Base-by-base conservation (phyloP, 2,329 filamentous ascomycete species). In the Ophioceras dolichostomum region DNA sequence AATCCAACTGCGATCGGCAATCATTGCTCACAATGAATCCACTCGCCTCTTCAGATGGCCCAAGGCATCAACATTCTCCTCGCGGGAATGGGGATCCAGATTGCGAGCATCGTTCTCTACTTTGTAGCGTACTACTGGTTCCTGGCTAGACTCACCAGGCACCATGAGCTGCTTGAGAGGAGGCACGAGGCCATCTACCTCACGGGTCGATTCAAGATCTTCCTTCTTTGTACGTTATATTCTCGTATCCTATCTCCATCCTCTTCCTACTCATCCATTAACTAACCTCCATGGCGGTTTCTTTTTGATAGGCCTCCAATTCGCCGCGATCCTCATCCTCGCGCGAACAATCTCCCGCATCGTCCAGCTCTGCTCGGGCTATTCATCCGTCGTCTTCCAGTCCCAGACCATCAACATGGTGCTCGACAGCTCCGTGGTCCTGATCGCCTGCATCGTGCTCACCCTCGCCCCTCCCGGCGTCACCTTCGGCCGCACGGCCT, bases 81-180 rank as follows among this genome's bases (percentile, higher is more conserved):
- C 6, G 58, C 53, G 2, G 68, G 67, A 7, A 45, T 72, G 10
- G 60, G 50, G 2, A 49, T 72, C 16, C 67, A 70, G 41, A 48
- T 61, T 3, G 39, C 52, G 5, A 55, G 60, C 4, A 49, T 71
- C 9, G 33, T 60, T 20, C 45, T 57, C 10, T 65, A 64, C 39
- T 50, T 61, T 14, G 49, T 46, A 16, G 51, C 53, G 38, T 62
- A 58, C 39, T 55, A 57, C 34, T 65, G 53, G 43, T 66, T 69
- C 30, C 56, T 57, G 12, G 45, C 61, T 24, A 52, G 53, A 26
- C 44, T 68, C 7, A 54, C 53, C 34, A 58, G 54, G 12, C 56
- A 57, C 13, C 54, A 52, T 24, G 54, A 59, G 21, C 45, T 49
- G 12, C 50, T 65, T 8, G 61, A 69, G 41, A 48, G 52, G 4